Evolutionary conservation across 2,329 filamentous ascomycete species (phyloP).

Genomic region (Xylaria sp.): DNA sequence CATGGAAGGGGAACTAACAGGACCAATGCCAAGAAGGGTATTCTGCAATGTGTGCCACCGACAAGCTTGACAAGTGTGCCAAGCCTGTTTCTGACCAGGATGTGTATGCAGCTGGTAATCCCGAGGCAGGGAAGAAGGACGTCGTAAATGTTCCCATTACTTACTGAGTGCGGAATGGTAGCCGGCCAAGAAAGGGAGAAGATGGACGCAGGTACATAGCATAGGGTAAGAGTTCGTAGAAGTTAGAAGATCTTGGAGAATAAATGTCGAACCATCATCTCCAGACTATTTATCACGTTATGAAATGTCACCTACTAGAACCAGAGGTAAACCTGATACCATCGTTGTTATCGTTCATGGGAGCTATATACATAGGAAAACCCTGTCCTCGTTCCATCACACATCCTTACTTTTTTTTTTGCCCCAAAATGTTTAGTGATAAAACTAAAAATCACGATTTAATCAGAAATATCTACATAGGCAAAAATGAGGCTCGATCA

Average conservation of each 20-base stretch:
- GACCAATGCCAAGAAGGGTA: constrained; percentile 35
- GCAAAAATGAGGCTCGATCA: constrained; percentile 42
- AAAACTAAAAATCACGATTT: background rate
- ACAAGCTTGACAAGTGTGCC: constrained; percentile 21
- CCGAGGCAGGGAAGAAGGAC: constrained; percentile 21
- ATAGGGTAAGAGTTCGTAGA: constrained; percentile 6
- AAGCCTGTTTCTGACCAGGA: constrained; percentile 28
- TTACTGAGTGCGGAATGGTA: constrained; percentile 10
- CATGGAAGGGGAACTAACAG: constrained; percentile 38
- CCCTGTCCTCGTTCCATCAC: constrained; percentile 44
- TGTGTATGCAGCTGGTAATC: constrained; percentile 15
- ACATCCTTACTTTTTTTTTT: constrained; percentile 34
- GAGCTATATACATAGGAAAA: constrained; percentile 13
- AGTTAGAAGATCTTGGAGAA: constrained; percentile 6
- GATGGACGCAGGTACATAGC: constrained; percentile 1
- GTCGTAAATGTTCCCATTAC: constrained; percentile 13
- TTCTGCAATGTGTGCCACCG: constrained; percentile 26
- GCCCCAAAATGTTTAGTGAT: constrained; percentile 12
- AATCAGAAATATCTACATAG: background rate
- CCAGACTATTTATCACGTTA: constrained; percentile 27
- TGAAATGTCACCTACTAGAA: constrained; percentile 44
- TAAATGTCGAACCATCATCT: constrained; percentile 24
- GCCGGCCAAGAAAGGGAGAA: constrained; percentile 14
- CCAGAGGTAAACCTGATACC: constrained; percentile 41
- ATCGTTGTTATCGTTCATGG: constrained; percentile 27